Percentiles rank a stretch among this genome's conserved stretches.
These are phyloP conservation scores for Cryptococcus deneoformans DNA, from an alignment of 1,284 basidiomycete genomes.

Conservation along the genomic window DNA sequence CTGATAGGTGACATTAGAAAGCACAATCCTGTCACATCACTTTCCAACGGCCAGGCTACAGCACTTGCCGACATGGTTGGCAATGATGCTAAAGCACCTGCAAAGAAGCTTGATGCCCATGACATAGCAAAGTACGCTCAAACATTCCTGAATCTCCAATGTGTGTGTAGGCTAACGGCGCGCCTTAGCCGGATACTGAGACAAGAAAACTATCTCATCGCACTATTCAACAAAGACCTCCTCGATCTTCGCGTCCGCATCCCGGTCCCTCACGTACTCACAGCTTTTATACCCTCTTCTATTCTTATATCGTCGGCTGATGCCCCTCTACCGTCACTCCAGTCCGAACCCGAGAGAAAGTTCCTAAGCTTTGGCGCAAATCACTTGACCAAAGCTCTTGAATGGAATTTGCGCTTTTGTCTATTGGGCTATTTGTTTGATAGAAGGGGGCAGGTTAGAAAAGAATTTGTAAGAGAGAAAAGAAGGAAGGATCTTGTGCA, in stretches of 20 bases:
- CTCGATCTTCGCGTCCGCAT: constrained; percentile 72
- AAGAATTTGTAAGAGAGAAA: constrained; percentile 79
- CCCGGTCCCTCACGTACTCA: constrained; percentile 61
- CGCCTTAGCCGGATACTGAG: constrained; percentile 74
- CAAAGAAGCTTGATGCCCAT: constrained; percentile 84
- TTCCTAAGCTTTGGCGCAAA: constrained; percentile 46
- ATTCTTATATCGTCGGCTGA: constrained; percentile 25
- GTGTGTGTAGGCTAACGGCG: background rate
- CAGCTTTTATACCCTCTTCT: constrained; percentile 27
- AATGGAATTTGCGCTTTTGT: constrained; percentile 96
- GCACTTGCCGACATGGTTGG: constrained; percentile 41
- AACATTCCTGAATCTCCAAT: background rate
- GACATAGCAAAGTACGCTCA: constrained; percentile 56
- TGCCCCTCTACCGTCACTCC: constrained; percentile 27
- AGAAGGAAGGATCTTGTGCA: constrained; percentile 67
- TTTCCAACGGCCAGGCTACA: constrained; percentile 53
- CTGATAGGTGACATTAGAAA: constrained; percentile 82
- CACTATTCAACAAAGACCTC: constrained; percentile 94
- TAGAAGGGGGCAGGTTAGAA: constrained; percentile 71
- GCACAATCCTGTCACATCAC: constrained; percentile 78
- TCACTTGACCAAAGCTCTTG: constrained; percentile 76
- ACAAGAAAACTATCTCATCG: constrained; percentile 97
- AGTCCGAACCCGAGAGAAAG: constrained; percentile 14
- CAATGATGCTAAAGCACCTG: constrained; percentile 41
- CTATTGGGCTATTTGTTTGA: constrained; percentile 94